Evolutionary conservation across 2,329 filamentous ascomycete species (phyloP).

Genomic region (Cryphonectria nitschkei): DNA sequence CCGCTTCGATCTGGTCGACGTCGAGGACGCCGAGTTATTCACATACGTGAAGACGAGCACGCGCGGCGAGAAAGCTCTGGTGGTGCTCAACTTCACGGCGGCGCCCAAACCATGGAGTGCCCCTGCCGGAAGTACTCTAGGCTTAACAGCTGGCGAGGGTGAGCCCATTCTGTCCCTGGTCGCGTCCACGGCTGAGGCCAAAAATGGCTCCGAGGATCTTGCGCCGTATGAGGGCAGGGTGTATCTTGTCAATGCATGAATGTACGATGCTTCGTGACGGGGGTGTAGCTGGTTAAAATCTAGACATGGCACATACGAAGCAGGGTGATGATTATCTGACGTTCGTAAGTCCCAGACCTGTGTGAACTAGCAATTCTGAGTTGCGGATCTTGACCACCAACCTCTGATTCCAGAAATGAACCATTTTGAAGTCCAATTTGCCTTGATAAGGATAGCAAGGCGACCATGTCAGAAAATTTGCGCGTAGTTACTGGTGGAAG

Average conservation of each 20-base stretch:
- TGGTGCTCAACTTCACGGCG: constrained; percentile 14
- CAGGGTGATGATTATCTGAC: too few species aligned
- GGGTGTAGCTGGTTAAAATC: too few species aligned
- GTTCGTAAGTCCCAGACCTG: too few species aligned
- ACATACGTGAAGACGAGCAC: constrained; percentile 50
- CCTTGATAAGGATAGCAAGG: too few species aligned
- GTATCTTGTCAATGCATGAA: background rate
- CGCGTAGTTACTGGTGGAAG: too few species aligned
- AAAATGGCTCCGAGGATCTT: background rate
- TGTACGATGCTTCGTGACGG: too few species aligned
- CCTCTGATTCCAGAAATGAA: too few species aligned
- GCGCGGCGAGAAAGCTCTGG: background rate
- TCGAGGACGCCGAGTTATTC: constrained; percentile 58
- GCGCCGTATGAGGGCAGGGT: background rate
- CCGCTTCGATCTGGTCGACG: constrained; percentile 56
- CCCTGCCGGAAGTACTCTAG: background rate
- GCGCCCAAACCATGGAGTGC: constrained; percentile 17
- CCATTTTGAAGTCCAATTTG: too few species aligned
- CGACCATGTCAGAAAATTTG: too few species aligned
- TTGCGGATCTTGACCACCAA: too few species aligned
- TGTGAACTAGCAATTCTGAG: too few species aligned
- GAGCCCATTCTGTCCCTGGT: background rate
- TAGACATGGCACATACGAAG: too few species aligned
- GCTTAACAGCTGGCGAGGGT: background rate
- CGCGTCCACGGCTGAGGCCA: background rate